A percentile compares a stretch with the other conserved stretches of the same genome.
Evolutionary conservation across 2,329 filamentous ascomycete genomes (phyloP).

Genomic region (Penicillium oxalicum): DNA sequence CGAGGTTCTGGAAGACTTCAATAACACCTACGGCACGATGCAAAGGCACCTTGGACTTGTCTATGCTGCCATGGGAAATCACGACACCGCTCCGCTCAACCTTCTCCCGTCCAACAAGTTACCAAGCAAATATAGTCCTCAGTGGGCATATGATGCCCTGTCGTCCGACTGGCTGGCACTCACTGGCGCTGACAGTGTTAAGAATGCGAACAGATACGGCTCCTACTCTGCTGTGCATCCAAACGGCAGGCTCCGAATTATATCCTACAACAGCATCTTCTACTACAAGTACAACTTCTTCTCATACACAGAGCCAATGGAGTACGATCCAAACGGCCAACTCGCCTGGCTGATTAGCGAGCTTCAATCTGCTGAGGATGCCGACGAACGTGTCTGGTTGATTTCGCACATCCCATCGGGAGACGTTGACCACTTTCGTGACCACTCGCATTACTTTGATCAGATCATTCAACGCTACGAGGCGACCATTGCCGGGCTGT

Average conservation of each 20-base stretch:
- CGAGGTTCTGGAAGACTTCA: conserved; percentile 34
- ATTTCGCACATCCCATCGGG: conserved; percentile 55
- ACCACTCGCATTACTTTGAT: conserved; percentile 49
- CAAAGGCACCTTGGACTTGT: conserved; percentile 38
- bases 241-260: conserved; percentile 48
- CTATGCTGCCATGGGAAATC: conserved; percentile 53
- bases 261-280: conserved; percentile 56
- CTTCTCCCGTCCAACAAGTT: conserved; percentile 43
- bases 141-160: conserved; percentile 51
- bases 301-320: conserved; percentile 48
- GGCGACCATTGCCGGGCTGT: conserved; percentile 50
- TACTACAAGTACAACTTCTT: conserved; percentile 56
- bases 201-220: conserved; percentile 39
- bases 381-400: conserved; percentile 51
- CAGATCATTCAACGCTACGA: conserved; percentile 51
- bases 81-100: conserved; percentile 52
- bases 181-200: conserved; percentile 37
- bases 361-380: conserved; percentile 49
- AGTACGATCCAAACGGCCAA: conserved; percentile 48
- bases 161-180: conserved; percentile 45
- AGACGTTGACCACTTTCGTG: conserved; percentile 47
- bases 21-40: conserved; percentile 46
- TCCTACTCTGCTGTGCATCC: conserved; percentile 47
- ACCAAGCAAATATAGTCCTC: conserved; percentile 34
- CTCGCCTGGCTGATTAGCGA: conserved; percentile 51